Base-by-base conservation (phyloP, 2,329 filamentous ascomycete genomes). In the Anthostomella pinea region DNA sequence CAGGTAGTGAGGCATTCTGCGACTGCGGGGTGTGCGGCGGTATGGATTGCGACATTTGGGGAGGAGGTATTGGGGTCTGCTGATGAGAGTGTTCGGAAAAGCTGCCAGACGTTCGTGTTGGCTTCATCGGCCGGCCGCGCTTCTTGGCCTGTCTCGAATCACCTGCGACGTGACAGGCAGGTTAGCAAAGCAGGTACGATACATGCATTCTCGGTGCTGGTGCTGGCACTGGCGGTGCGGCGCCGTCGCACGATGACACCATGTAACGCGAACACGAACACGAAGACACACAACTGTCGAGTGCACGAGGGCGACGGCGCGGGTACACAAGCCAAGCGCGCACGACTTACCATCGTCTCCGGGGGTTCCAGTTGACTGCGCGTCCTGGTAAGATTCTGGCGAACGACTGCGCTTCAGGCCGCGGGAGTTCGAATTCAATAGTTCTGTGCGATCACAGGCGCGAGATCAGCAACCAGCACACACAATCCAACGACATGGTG, bases 401-500 rank as follows among this genome's bases (percentile, higher is more conserved):
- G 87, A 90, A 49, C 85, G 82, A 72, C 79, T 85, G 64, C 87
- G 79, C 71, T 94, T 94, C 54, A 83, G 69, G 53, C 85, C 85
- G 62, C 86, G 81, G 49, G 81, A 57, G 65, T 60, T 68, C 71
- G 64, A 69, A 53, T 66, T 66, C 62, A 66, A 69, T 64, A 66
- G 63, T 64, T 67, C 79, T 75, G 56, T 66, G 40, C 38, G 49
- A 52, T 50, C 31, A 54, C 36, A 46, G 20, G 28, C 33, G 35
- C 35, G 24, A 43, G 41, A 37, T 56, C 38, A 57, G 54, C 36
- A 47, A 50, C 42, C 35, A 39, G 38, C 39, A 38, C 38, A 42
- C 42, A 48, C n/a, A n/a, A n/a, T 37, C 42, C 34, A 38, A 43
- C 35, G 40, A 47, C 34, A 44, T 46, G 43, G 26, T 33, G 45